These are phyloP conservation scores for Termitomyces bulborhizus DNA, from an alignment of 768 basidiomycete species.

Conservation along the genomic window DNA sequence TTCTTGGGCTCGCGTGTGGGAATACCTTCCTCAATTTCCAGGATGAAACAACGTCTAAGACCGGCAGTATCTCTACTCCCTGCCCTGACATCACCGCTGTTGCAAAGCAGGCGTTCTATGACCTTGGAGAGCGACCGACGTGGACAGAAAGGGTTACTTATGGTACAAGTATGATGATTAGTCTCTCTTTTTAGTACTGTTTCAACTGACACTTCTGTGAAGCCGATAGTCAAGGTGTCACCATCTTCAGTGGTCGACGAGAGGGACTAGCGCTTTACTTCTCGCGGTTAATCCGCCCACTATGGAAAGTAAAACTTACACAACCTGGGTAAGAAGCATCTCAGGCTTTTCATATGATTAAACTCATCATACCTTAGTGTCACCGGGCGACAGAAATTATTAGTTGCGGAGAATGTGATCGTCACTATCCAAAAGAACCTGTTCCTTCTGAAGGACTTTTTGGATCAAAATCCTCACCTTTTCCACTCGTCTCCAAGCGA, in stretches of 20 bases:
- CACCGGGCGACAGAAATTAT: conserved; percentile 47
- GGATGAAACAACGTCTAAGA: conserved; percentile 36
- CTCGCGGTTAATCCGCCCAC: conserved; percentile 73
- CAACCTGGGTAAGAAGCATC: conserved; percentile 41
- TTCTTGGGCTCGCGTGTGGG: conserved; percentile 77
- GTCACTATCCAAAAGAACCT: conserved; percentile 77
- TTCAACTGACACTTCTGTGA: conserved; percentile 1
- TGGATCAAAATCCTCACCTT: conserved; percentile 77
- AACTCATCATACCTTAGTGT: conserved; percentile 23
- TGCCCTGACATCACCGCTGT: conserved; percentile 59
- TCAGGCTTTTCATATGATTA: neutral
- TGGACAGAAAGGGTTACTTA: conserved; percentile 77
- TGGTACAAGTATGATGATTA: conserved; percentile 50
- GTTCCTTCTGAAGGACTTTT: conserved; percentile 66
- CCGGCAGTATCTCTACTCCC: conserved; percentile 39
- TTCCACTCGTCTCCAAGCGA: conserved; percentile 82
- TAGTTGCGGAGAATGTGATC: conserved; percentile 56
- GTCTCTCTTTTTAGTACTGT: neutral
- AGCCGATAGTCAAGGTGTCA: conserved; percentile 67
- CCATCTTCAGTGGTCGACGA: conserved; percentile 80
- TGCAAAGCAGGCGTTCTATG: conserved; percentile 84
- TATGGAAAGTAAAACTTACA: conserved; percentile 84
- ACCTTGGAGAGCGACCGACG: conserved; percentile 77
- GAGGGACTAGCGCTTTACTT: conserved; percentile 88
- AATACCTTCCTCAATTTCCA: conserved; percentile 70